Conservation (phyloP, 495 filamentous ascomycete genomes). For the Entonaema liquescens region DNA sequence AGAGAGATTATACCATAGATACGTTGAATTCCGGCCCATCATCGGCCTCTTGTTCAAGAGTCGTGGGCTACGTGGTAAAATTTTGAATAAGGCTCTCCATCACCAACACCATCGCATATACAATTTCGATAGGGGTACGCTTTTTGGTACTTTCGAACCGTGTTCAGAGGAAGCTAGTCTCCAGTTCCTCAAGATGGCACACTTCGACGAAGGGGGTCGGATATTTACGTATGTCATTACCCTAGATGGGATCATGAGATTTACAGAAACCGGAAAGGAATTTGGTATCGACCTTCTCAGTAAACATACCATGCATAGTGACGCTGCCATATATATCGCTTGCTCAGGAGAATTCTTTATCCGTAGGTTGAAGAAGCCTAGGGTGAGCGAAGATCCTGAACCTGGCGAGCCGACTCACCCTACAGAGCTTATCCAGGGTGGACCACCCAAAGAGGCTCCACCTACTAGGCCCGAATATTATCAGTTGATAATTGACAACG, state of each 20-base stretch:
- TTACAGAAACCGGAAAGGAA: constrained; percentile 94
- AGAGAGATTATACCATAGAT: constrained; percentile 80
- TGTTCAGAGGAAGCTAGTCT: constrained; percentile 69
- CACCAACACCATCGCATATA: constrained; percentile 90
- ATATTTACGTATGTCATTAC: constrained; percentile 94
- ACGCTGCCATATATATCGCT: constrained; percentile 88
- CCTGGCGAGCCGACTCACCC: constrained; percentile 40
- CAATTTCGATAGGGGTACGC: constrained; percentile 79
- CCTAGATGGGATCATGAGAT: constrained; percentile 82
- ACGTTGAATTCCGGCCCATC: constrained; percentile 90
- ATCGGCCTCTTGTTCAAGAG: constrained; percentile 88
- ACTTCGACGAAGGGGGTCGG: constrained; percentile 82
- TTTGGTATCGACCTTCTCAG: constrained; percentile 90
- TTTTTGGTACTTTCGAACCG: constrained; percentile 65
- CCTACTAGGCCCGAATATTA: constrained; percentile 71
- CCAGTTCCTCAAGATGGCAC: constrained; percentile 85
- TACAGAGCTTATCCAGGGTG: constrained; percentile 42
- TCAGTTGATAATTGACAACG: constrained; percentile 93
- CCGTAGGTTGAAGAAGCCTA: constrained; percentile 60
- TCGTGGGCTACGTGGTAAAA: constrained; percentile 74
- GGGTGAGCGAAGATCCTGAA: constrained; percentile 27
- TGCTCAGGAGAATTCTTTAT: constrained; percentile 95
- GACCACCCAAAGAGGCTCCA: constrained; percentile 53
- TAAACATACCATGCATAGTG: constrained; percentile 95
- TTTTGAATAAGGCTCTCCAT: constrained; percentile 85